Evolutionary conservation across 805 yeast genomes (phyloP), one percentile per base, ranked within the genome.

Genomic region (Pichia californica): DNA sequence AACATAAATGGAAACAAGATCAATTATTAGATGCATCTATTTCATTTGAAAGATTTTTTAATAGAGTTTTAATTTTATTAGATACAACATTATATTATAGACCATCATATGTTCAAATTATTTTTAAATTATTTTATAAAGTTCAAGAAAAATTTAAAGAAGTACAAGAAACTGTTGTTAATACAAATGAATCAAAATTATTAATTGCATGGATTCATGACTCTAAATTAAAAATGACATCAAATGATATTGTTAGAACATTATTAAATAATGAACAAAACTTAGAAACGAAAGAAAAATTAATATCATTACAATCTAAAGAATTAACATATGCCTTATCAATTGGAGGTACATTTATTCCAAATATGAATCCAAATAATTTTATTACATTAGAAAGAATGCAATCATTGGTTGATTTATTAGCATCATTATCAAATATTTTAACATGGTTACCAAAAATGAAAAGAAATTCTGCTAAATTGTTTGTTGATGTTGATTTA

Each of bases 71-170:
- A 50, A 66, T 67, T 32, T 58, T 77, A 5, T 65, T 83, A 43
- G 81, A 79, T 55, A 79, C 87, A 3, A 77, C 85, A 4, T 61
- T 75, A 27, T 65, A 72, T 35, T 83, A 71, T 54, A 71, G 88
- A 42, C 66, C 69, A 31, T 79, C 76, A 23, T 78, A 79, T 56
- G 76, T 78, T 40, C 62, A 63, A 28, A 56, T 70, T 15, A 66
- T 71, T 2, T 58, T 76, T 37, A 61, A 59, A 25, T 57, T 74
- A 43, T 34, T 76, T 54, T 48, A 73, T 55, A 54, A 68, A 57
- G 53, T 72, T 68, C 55, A 59, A 59, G 35, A 49, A 46, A 57
- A 67, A 54, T 62, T 63, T 14, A 44, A 25, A 20, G 38, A 44
- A 31, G 27, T 20, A 21, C 31, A 40, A 31, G 44, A 44, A 41